Base-by-base conservation (phyloP, 179 eudicot genomes). In the Silene coronaria region DNA sequence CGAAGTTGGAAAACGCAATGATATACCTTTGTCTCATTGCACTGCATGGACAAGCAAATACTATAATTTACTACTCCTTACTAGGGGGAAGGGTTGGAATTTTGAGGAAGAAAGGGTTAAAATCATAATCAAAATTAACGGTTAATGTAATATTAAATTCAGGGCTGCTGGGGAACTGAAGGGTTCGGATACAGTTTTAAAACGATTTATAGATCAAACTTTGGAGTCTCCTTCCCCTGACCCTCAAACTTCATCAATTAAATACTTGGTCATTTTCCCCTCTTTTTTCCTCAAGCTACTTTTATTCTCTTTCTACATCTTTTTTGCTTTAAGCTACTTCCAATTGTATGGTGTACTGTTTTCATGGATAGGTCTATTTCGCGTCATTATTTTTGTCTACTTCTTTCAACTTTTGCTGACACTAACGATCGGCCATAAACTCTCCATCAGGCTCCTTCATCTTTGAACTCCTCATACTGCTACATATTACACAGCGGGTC, bases 401-500 rank as follows among this genome's bases (percentile, higher is more conserved):
- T 55, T 71, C 60, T 60, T 16, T 42, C 48, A 42, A 8, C 13
- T 32, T 76, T 79, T 74, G 2, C 77, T 51, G 17, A 78, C 32
- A 12, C 46, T 71, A 27, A 71, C 76, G 4, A 10, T 70, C 66
- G 22, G 21, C 53, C 38, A 42, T 71, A 71, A 72, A 66, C 71
- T 84, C 71, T 84, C 61, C 69, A 76, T 72, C 96, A 96, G 99
- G 96, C 86, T 76, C 89, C 97, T 38, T 82, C 98, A 63, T 93
- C 97, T 59, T 83, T 96, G 74, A 93, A 96, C 84, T 96, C 99
- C 28, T 86, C 94, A 60, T 89, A 96, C 83, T 87, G 97, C 80
- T 91, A 85, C 92, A 96, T 96, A 83, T 84, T 93, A 75, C 98
- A 93, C 85, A 89, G 81, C 34, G 98, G 90, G 46, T 80, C 90